Base-by-base conservation (phyloP, 495 filamentous ascomycete genomes). In the Tuber magnatum region DNA sequence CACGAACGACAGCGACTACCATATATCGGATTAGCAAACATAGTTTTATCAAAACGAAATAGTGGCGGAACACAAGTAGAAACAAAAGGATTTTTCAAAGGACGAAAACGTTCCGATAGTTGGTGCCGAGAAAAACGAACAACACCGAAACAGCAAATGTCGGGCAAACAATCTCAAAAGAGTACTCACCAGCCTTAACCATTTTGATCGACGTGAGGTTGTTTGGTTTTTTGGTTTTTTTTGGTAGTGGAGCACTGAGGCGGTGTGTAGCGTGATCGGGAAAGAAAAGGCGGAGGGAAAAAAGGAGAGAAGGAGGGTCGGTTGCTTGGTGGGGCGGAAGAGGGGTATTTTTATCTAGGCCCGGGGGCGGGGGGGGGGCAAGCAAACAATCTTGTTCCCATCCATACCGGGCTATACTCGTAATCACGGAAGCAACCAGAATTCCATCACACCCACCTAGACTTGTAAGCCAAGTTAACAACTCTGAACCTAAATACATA, bases 1-100 rank as follows among this genome's bases (percentile, higher is more conserved):
- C 95, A 85, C 95, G 94, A 87, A 99, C 85, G 84, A 96, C 92
- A 86, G 92, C 93, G 85, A 99, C 95, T 99, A 7, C 39, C 39
- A 40, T 40, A 39, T 75, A 69, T 43, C n/a, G 44, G 14, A 61
- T 22, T 70, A 24, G 56, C 56, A 35, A 65, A 65, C 6, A 65
- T 35, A 3, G 16, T n/a, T 32, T 7, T 65, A 20, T 18, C 7
- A 32, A 32, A 65, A 65, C 16, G 28, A 35, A 65, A 35, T 35
- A 65, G 56, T 28, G 28, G 28, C 35, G 32, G 16, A 18, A 6
- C 16, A 1, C 3, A 9, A 65, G 28, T 65, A 8, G 14, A 35
- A 32, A 35, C 12, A 28, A 65, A 65, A 65, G 28, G 14, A 8
- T 35, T 20, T 28, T 16, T 65, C 56, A 65, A 8, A 65, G 56